phyloP scores from a whole-genome alignment of 225 moss, liverwort and hornwort species.

The Physcomitrellopsis africana region DNA sequence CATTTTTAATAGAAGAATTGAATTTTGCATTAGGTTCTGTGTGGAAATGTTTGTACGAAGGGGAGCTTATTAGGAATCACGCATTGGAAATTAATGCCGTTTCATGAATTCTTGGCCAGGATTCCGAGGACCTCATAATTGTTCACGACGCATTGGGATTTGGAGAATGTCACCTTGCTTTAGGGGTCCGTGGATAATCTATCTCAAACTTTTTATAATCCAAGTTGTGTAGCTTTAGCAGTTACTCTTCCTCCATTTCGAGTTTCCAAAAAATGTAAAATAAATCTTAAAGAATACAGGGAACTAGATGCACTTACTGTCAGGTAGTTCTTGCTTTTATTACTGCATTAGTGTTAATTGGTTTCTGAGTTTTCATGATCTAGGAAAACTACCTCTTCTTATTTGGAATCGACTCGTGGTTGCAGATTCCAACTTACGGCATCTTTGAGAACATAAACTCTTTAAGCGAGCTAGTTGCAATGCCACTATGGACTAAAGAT shows the following conservation, averaged over 20 bases:
- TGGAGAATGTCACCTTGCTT: constrained; percentile 88
- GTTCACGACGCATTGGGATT: constrained; percentile 88
- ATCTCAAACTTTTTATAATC: constrained; percentile 11
- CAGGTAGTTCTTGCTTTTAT: not conserved
- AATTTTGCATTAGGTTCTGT: too few species aligned
- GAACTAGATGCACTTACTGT: constrained; percentile 1
- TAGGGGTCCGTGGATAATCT: constrained; percentile 66
- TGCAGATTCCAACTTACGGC: constrained; percentile 95
- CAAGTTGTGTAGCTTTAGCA: constrained; percentile 19
- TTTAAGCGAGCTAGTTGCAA: constrained; percentile 78
- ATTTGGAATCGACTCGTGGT: constrained; percentile 4
- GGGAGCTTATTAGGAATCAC: constrained; percentile 14
- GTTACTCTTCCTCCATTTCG: not conserved
- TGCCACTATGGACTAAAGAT: constrained; percentile 95
- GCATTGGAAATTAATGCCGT: not conserved
- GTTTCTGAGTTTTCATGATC: not conserved
- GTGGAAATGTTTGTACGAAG: not conserved
- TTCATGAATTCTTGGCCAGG: constrained; percentile 44
- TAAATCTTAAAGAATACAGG: not conserved
- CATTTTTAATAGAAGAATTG: too few species aligned
- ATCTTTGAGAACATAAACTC: constrained; percentile 84
- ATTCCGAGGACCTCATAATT: constrained; percentile 80
- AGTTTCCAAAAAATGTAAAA: not conserved
- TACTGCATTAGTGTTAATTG: not conserved
- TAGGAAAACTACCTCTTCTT: not conserved